Base-by-base conservation (phyloP, 352 stramenopile genomes). In the Phytophthora tentaculata region DNA sequence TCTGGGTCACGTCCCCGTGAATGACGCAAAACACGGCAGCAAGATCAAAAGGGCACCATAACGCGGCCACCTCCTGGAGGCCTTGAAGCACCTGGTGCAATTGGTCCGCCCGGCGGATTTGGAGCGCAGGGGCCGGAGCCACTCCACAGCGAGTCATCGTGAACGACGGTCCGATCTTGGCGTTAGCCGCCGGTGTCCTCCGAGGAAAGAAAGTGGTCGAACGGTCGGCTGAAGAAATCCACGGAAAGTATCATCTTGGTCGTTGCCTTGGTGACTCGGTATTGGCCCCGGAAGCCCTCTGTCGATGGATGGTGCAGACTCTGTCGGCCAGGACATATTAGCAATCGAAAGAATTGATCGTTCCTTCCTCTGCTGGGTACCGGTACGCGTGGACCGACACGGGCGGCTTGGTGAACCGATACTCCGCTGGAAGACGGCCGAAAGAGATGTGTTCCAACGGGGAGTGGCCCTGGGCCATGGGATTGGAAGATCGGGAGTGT, bases 131-230 rank as follows among this genome's bases (percentile, higher is more conserved):
- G 9, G 43, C 43, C 43, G 43, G 43, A 16, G 4, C 45, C 45
- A 19, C 45, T 22, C 20, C 29, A 50, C 22, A 41, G 29, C 1
- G 44, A n/a, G 56, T 43, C 56, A 3, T 56, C 45, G 12, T 56
- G 44, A 0, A 64, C 2, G 4, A 56, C 45, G 14, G 16, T 56
- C 2, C 56, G 29, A 7, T 50, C 20, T 41, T 28, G 47, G 1
- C 9, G 44, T 6, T 29, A 57, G 6, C 20, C 44, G 14, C 20
- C 56, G 9, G 56, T 17, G 14, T 6, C 7, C 5, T 56, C 45
- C 6, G 45, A 56, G 7, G 56, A 64, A 29, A 56, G 29, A 22
- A 64, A 64, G 7, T 64, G 32, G 10, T 56, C 45, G 32, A 64
- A 50, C 5, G 48, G 48, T 2, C 45, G 22, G 13, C 23, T 52